Percentiles rank a stretch among this genome's conserved stretches.
These are phyloP conservation scores for Chloromonas sp. DNA, from an alignment of 163 green algal genomes.

Conservation along the genomic window DNA sequence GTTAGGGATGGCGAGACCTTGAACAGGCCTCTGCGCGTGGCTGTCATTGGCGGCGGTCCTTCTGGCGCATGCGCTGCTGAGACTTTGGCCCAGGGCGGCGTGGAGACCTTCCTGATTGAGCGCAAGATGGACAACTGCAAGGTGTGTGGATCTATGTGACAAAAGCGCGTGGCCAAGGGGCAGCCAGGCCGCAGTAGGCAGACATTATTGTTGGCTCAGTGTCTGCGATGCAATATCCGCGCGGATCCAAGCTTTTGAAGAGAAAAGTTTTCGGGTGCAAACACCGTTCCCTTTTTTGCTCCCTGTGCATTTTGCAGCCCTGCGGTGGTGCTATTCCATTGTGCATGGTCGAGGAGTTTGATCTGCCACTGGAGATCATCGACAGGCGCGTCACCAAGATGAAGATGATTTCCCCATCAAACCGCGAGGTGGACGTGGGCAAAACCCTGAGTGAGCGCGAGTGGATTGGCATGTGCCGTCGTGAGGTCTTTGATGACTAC, in stretches of 20 bases:
- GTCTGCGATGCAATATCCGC: too few species aligned
- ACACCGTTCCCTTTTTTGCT: too few species aligned
- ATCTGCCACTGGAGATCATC: conserved; percentile 93
- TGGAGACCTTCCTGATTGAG: conserved; percentile 96
- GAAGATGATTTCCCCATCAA: conserved; percentile 99
- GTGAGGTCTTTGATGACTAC: conserved; percentile 92
- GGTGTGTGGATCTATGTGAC: conserved; percentile 32
- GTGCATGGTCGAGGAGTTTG: conserved; percentile 99
- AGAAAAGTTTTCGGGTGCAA: not conserved
- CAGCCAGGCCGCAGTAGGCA: too few species aligned
- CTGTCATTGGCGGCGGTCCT: conserved; percentile 92
- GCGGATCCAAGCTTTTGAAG: too few species aligned
- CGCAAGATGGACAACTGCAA: conserved; percentile 99
- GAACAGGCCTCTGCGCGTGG: conserved; percentile 80
- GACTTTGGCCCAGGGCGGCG: conserved; percentile 85
- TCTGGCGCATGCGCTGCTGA: conserved; percentile 90
- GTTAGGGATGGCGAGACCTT: conserved; percentile 59
- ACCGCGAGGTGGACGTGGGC: conserved; percentile 83
- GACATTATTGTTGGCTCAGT: too few species aligned
- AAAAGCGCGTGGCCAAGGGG: too few species aligned
- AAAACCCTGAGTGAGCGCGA: conserved; percentile 94
- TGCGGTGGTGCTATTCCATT: conserved; percentile 97
- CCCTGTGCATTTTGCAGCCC: conserved; percentile 57
- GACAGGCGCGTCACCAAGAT: conserved; percentile 97
- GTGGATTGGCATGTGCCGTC: conserved; percentile 97